These are phyloP conservation scores for Populus deltoides DNA, from an alignment of 345 rosid species.

Conservation along the genomic window DNA sequence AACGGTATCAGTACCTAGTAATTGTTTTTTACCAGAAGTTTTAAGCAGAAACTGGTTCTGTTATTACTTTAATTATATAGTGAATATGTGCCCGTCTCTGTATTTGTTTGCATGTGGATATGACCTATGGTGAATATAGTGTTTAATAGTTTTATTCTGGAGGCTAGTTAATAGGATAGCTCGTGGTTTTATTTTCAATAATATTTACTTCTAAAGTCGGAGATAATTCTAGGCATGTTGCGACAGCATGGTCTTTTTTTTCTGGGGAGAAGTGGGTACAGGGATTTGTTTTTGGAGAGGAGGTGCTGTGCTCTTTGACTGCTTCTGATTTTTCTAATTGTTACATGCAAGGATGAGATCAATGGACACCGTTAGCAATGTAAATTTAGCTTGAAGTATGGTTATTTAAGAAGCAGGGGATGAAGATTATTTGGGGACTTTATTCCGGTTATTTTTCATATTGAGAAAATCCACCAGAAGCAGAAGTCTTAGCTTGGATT, in stretches of 20 bases:
- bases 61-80: too few species aligned
- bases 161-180: not conserved
- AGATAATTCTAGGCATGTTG: not conserved
- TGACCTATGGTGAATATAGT: not conserved
- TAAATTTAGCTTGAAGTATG: not conserved
- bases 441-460: not conserved
- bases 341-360: not conserved
- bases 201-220: not conserved
- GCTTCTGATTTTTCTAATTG: not conserved
- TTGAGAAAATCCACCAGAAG: not conserved
- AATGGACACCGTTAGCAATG: not conserved
- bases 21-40: not conserved
- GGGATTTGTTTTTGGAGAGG: not conserved
- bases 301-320: not conserved
- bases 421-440: not conserved
- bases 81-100: not conserved
- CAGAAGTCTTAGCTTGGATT: not conserved
- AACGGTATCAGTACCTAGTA: not conserved
- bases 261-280: not conserved
- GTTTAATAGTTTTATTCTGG: not conserved
- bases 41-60: too few species aligned
- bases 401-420: not conserved
- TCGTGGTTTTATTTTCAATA: not conserved
- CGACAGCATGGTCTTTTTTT: not conserved
- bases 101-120: not conserved